Base-by-base conservation (phyloP, 768 basidiomycete species). In the Tricholoma matsutake region DNA sequence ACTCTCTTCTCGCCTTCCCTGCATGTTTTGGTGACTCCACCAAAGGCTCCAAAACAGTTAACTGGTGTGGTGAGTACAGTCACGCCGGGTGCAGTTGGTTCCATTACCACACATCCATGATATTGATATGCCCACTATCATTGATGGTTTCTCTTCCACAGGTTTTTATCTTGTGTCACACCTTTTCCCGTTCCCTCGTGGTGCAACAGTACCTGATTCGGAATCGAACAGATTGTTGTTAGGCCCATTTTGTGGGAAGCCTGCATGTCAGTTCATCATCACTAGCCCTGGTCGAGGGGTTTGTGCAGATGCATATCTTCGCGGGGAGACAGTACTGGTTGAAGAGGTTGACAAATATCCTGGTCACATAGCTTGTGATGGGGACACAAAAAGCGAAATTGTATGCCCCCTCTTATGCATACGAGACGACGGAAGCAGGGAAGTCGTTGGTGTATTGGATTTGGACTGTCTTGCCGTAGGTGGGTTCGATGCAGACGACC, bases 281-380 rank as follows among this genome's bases (percentile, higher is more conserved):
- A 78, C 84, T 43, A 68, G 77, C 4, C 75, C 80, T 39, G 56
- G 78, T 9, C 81, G 83, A n/a, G 94, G 95, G 29, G 95, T 97
- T 10, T 97, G 95, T 71, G 91, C 93, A 6, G 87, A 87, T 54
- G 87, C 89, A 1, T 96, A 85, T 72, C 58, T 86, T 13, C 79
- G 79, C 54, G 73, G 71, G 47, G 68, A 77, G 64, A 84, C 88
- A 0, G 57, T 92, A 5, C 67, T 94, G n/a, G 92, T 97, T 1
- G 75, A 78, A 18, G 83, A 96, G 61, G 94, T 98, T 18, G 83
- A 91, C 25, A 73, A 72, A 9, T 94, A 94, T 69, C 92, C 92
- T 1, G 94, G 96, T 0, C 96, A 98, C 70, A 96, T 97, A 63
- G 92, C 94, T 2, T 98, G 96, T 69, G 95, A 98, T 65, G 91